Evolutionary conservation across 805 yeast species (phyloP).

Genomic region (Candida maltosa): DNA sequence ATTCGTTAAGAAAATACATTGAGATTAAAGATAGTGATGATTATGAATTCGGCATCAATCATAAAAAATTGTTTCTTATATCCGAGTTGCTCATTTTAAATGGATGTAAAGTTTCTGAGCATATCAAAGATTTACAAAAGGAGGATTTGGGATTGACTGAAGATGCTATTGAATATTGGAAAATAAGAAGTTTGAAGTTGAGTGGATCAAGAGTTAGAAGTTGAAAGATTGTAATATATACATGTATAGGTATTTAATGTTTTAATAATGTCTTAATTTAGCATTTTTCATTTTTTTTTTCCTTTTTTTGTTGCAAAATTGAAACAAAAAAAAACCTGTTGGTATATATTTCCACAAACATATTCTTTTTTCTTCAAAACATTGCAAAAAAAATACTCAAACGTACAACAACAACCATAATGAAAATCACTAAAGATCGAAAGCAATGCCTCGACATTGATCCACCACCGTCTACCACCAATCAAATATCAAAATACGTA

Average conservation of each 20-base stretch:
- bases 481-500: slow-evolving; percentile 17
- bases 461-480: too few species aligned
- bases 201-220: slow-evolving; percentile 6
- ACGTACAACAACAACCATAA: slow-evolving; percentile 1
- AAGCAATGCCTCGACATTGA: not conserved
- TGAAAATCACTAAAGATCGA: slow-evolving; percentile 1
- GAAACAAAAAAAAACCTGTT: not conserved
- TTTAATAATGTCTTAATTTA: not conserved
- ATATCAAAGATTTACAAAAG: slow-evolving; percentile 30
- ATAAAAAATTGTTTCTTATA: slow-evolving; percentile 36
- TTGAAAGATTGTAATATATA: too few species aligned
- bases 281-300: not conserved
- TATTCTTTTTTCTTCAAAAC: slow-evolving; percentile 4
- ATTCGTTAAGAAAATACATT: slow-evolving; percentile 50
- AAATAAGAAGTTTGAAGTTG: slow-evolving; percentile 15
- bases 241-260: not conserved
- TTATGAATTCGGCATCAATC: not conserved
- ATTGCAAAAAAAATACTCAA: not conserved
- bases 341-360: not conserved
- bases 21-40: slow-evolving; percentile 20
- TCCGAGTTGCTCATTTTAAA: slow-evolving; percentile 57
- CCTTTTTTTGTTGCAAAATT: slow-evolving; percentile 5
- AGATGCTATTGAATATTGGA: slow-evolving; percentile 57
- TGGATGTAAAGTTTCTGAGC: slow-evolving; percentile 52
- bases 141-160: slow-evolving; percentile 36